These are phyloP conservation scores for Zoysia pacifica DNA, from an alignment of 176 grass and related monocot genomes.

Conservation along the genomic window DNA sequence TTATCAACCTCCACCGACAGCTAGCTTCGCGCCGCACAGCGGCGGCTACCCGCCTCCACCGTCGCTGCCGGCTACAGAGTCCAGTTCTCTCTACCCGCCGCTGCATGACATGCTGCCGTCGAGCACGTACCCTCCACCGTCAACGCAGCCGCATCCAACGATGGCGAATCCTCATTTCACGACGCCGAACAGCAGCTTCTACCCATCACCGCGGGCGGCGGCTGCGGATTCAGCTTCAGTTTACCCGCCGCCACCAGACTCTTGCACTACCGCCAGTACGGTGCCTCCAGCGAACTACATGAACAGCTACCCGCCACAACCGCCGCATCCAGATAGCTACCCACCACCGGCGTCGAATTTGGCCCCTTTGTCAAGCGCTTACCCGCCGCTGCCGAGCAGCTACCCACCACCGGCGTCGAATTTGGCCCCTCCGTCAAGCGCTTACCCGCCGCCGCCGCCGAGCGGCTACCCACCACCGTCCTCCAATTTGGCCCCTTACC, in stretches of 20 bases:
- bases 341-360: not conserved
- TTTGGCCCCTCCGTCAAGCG: conserved; percentile 4
- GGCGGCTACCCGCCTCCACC: conserved; percentile 34
- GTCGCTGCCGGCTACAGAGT: not conserved
- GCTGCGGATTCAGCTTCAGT: not conserved
- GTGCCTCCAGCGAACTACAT: no score
- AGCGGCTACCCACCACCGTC: not conserved
- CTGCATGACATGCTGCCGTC: conserved; percentile 28
- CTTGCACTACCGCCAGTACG: not conserved
- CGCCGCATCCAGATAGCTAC: conserved; percentile 17
- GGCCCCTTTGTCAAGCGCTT: not conserved
- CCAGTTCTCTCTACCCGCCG: conserved; percentile 35
- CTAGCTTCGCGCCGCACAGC: conserved; percentile 12
- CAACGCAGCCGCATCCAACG: not conserved
- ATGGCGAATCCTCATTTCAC: not conserved
- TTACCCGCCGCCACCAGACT: conserved; percentile 29
- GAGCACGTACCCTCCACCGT: conserved; percentile 14
- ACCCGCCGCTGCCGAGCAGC: conserved; percentile 20
- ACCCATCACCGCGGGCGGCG: conserved; percentile 17
- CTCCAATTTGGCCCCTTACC: not conserved
- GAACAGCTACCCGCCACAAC: not conserved
- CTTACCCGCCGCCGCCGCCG: conserved; percentile 33
- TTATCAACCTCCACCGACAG: not conserved
- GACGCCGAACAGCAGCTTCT: conserved; percentile 6
- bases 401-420: conserved; percentile 24